These are phyloP conservation scores for Globisporangium camurandrum DNA, from an alignment of 352 stramenopile species.

Conservation along the genomic window DNA sequence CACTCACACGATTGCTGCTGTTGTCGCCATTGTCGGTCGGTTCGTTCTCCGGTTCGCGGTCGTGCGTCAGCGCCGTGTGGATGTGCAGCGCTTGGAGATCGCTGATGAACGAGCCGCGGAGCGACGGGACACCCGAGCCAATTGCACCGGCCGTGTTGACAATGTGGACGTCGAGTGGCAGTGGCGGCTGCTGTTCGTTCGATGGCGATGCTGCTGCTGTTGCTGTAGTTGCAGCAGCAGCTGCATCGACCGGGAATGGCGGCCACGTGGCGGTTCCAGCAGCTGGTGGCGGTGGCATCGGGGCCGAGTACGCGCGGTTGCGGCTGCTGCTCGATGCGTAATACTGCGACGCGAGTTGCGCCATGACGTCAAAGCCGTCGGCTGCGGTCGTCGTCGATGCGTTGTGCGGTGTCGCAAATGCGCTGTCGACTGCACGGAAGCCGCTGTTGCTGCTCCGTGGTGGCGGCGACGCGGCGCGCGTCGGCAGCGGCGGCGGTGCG, in stretches of 20 bases:
- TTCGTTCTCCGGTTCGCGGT: constrained; percentile 46
- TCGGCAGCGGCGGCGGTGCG: constrained; percentile 10
- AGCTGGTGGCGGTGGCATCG: constrained; percentile 44
- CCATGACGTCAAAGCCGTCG: constrained; percentile 72
- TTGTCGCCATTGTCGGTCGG: constrained; percentile 25
- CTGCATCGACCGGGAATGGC: constrained; percentile 43
- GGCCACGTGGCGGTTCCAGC: constrained; percentile 51
- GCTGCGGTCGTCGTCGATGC: constrained; percentile 1
- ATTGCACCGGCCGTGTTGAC: constrained; percentile 47
- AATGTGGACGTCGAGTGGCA: constrained; percentile 19
- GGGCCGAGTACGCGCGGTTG: constrained; percentile 65
- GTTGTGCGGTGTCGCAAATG: constrained; percentile 9
- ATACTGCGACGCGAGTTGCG: constrained; percentile 75
- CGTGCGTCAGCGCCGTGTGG: constrained; percentile 8
- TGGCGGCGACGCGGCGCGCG: constrained; percentile 13
- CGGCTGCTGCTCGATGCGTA: constrained; percentile 62
- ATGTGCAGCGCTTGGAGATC: constrained; percentile 51
- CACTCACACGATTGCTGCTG: not conserved
- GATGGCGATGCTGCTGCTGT: constrained; percentile 24
- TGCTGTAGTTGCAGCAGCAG: constrained; percentile 9
- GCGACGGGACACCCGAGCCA: constrained; percentile 37
- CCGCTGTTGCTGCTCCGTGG: too few species aligned
- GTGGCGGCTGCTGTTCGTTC: constrained; percentile 40
- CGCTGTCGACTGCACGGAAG: constrained; percentile 14
- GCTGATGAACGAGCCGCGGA: constrained; percentile 19